phyloP scores from a whole-genome alignment of 306 rosid genomes.

The Trifolium repens region DNA sequence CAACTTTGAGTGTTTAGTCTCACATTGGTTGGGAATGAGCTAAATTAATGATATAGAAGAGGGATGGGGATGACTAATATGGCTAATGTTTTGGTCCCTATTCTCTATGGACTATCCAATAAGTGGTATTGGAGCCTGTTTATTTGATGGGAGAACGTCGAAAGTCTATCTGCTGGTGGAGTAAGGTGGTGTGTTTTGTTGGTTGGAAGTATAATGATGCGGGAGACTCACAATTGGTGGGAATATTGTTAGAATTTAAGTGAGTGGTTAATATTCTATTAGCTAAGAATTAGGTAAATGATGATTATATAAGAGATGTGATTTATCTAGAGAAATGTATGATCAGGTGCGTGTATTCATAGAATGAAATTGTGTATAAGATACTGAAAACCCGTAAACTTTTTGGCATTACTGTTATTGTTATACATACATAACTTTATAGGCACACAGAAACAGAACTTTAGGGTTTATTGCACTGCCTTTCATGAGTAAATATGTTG shows the following conservation, averaged over 20 bases:
- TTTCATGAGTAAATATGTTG: conserved; percentile 30
- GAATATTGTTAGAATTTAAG: background rate
- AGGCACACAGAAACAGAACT: background rate
- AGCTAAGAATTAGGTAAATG: background rate
- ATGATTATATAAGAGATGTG: background rate
- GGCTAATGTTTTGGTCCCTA: background rate
- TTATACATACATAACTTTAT: conserved; percentile 23
- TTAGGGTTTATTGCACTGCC: conserved; percentile 6
- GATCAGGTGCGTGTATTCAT: conserved; percentile 2
- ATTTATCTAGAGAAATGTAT: background rate
- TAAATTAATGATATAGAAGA: background rate
- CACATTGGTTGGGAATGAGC: background rate
- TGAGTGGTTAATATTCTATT: background rate
- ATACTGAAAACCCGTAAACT: background rate
- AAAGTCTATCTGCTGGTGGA: background rate
- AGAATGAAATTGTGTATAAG: background rate
- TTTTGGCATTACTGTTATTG: background rate
- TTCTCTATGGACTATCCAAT: background rate
- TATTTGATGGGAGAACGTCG: background rate
- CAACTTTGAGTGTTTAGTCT: background rate
- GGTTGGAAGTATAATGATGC: background rate
- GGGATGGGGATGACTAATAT: background rate
- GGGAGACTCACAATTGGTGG: background rate
- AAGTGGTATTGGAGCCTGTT: background rate
- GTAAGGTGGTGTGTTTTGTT: background rate